phyloP scores from a whole-genome alignment of 164 flowering plant genomes.

The Stephania yunnanensis region DNA sequence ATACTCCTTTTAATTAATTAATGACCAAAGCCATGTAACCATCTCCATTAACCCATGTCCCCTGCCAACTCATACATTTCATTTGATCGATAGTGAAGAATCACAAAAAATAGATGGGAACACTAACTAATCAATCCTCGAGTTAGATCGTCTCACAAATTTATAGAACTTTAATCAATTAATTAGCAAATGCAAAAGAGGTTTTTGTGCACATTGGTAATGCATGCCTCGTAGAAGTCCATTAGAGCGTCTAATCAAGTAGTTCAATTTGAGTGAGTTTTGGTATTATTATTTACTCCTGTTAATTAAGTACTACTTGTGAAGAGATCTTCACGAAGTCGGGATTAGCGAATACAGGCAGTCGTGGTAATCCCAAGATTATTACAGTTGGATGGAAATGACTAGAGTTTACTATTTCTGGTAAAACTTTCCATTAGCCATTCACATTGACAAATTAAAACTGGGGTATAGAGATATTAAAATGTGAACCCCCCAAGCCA shows the following conservation, averaged over 20 bases:
- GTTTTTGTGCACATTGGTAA: neutral
- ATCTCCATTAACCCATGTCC: constrained; percentile 1
- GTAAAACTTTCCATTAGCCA: neutral
- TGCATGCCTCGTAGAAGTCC: neutral
- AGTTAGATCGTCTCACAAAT: neutral
- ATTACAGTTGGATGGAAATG: neutral
- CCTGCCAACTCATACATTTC: constrained; percentile 1
- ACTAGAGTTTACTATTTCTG: neutral
- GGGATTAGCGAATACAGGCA: too few species aligned
- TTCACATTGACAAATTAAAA: neutral
- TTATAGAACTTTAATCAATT: neutral
- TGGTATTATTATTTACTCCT: too few species aligned
- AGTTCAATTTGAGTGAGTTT: too few species aligned
- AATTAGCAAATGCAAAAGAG: neutral
- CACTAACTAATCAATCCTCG: neutral
- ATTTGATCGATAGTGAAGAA: neutral
- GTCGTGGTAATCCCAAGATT: too few species aligned
- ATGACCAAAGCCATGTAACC: neutral
- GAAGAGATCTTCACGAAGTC: too few species aligned
- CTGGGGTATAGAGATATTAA: neutral
- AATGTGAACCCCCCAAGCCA: neutral
- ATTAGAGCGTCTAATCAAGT: too few species aligned
- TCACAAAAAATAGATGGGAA: neutral
- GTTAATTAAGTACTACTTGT: too few species aligned
- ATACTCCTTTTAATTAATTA: too few species aligned